Percentiles rank a stretch among this genome's conserved stretches.
phyloP scores from a whole-genome alignment of 1,284 basidiomycete species.

The Ganoderma lingzhi region DNA sequence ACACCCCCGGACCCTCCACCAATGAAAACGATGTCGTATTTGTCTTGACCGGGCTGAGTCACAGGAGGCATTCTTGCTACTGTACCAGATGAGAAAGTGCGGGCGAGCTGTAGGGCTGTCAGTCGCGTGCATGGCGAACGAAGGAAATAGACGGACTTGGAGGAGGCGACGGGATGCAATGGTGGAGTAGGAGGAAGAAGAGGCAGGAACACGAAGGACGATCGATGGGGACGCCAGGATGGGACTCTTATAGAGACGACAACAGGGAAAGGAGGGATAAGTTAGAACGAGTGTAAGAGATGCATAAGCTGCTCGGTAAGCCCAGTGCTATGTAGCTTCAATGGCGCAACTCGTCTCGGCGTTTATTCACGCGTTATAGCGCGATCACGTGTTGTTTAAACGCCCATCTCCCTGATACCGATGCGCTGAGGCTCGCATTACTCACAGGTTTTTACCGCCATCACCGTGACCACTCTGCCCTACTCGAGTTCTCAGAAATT shows the following conservation, averaged over 20 bases:
- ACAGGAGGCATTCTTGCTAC: conserved; percentile 71
- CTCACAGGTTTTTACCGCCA: background rate
- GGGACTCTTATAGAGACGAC: conserved; percentile 20
- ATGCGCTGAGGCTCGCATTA: background rate
- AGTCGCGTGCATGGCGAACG: background rate
- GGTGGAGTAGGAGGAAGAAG: conserved; percentile 15
- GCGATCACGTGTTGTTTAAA: conserved; percentile 25
- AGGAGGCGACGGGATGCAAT: conserved; percentile 33
- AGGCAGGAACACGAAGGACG: conserved; percentile 18
- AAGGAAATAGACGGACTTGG: conserved; percentile 20
- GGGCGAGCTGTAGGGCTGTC: conserved; percentile 52
- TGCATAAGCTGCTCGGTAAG: conserved; percentile 18
- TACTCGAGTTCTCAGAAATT: background rate
- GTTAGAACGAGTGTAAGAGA: conserved; percentile 9
- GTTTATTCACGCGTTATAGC: conserved; percentile 19
- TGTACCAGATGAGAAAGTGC: conserved; percentile 51
- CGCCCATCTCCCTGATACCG: background rate
- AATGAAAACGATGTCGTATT: conserved; percentile 84
- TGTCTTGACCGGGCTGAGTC: conserved; percentile 65
- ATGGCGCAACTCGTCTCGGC: conserved; percentile 22
- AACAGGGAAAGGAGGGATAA: conserved; percentile 8
- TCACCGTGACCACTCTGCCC: background rate
- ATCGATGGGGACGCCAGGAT: conserved; percentile 34
- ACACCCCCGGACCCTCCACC: conserved; percentile 89
- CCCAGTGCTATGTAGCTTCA: background rate